These are phyloP conservation scores for Scheffersomyces stipitis DNA, from an alignment of 805 yeast genomes.

Conservation along the genomic window DNA sequence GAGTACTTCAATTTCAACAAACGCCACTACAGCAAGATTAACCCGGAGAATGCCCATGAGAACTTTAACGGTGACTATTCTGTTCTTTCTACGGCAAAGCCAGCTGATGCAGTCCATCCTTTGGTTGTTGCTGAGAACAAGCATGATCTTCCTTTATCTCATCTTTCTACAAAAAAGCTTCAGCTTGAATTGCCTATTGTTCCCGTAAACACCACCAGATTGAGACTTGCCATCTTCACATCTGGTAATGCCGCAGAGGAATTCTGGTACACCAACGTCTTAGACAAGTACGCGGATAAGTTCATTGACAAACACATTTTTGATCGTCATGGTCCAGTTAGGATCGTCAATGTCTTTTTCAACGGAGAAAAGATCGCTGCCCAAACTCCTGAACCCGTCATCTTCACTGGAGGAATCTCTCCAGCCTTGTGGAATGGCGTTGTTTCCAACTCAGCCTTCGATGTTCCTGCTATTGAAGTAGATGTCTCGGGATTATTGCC, in stretches of 20 bases:
- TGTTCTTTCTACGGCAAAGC: constrained; percentile 28
- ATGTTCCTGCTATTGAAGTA: constrained; percentile 65
- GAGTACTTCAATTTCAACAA: constrained; percentile 38
- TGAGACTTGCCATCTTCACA: constrained; percentile 57
- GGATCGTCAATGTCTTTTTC: constrained; percentile 63
- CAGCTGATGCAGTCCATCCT: constrained; percentile 42
- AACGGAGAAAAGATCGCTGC: constrained; percentile 60
- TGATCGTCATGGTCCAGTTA: constrained; percentile 68
- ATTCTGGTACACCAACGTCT: constrained; percentile 71
- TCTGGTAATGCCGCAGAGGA: constrained; percentile 82
- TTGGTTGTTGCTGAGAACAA: constrained; percentile 23
- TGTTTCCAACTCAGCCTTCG: constrained; percentile 73
- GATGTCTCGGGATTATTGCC: constrained; percentile 75
- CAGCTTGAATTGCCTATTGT: constrained; percentile 45
- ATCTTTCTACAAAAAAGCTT: constrained; percentile 43
- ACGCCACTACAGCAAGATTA: not conserved
- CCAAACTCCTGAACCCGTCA: constrained; percentile 67
- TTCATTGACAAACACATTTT: constrained; percentile 39
- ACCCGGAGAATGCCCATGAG: not conserved
- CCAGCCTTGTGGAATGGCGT: constrained; percentile 82
- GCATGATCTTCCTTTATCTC: constrained; percentile 43
- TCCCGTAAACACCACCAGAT: constrained; percentile 57
- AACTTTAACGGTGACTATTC: constrained; percentile 1
- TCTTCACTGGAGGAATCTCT: constrained; percentile 79
- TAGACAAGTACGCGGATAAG: constrained; percentile 46